phyloP scores from a whole-genome alignment of 441 rosid species.

The Populus hybrid region DNA sequence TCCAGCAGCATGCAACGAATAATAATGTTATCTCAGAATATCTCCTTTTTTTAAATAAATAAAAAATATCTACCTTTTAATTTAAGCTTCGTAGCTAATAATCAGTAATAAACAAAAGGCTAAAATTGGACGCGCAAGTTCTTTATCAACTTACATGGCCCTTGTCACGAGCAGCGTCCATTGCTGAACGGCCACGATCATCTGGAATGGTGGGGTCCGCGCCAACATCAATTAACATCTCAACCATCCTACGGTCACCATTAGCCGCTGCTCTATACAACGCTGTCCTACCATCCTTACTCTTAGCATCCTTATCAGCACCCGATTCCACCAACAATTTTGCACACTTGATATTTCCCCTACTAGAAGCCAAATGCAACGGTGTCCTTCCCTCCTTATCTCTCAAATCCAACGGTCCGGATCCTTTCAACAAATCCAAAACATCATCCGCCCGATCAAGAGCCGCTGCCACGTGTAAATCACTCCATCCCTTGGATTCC shows the following conservation, averaged over 20 bases:
- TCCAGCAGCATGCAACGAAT: not conserved
- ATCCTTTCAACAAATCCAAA: constrained; percentile 17
- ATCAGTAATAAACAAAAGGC: not conserved
- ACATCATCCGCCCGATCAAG: constrained; percentile 33
- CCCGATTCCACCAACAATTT: constrained; percentile 36
- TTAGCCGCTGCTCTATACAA: constrained; percentile 32
- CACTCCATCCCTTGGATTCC: constrained; percentile 38
- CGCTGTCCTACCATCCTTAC: constrained; percentile 38
- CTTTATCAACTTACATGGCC: constrained; percentile 34
- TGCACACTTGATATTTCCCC: constrained; percentile 34
- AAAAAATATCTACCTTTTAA: not conserved
- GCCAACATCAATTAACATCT: constrained; percentile 36
- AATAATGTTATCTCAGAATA: not conserved
- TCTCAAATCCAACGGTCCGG: constrained; percentile 29
- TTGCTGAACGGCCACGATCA: constrained; percentile 44
- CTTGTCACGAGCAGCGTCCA: constrained; percentile 38
- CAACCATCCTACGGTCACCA: constrained; percentile 44
- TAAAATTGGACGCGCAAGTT: not conserved
- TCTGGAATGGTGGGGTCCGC: constrained; percentile 43
- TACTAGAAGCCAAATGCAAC: constrained; percentile 37
- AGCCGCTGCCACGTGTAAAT: constrained; percentile 34
- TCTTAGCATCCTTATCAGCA: constrained; percentile 35
- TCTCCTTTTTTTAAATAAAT: not conserved
- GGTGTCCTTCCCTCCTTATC: constrained; percentile 44
- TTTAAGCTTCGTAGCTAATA: not conserved